Evolutionary conservation across 1,284 basidiomycete species (phyloP).

Genomic region (Sanguinoderma infundibulare): DNA sequence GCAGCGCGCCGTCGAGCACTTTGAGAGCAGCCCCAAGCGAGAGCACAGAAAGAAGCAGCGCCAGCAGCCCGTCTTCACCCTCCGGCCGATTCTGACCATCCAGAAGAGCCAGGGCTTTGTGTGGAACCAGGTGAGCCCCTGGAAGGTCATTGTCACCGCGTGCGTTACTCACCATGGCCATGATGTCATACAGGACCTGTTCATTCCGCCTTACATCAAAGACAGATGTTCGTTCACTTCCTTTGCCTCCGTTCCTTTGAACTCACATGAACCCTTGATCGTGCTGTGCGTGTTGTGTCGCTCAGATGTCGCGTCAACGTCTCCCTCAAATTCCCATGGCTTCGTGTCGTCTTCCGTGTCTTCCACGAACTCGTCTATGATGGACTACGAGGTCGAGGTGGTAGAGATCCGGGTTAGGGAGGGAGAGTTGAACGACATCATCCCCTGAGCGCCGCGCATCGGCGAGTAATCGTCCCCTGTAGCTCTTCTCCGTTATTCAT

Average conservation of each 20-base stretch:
- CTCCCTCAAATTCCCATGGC: conserved; percentile 68
- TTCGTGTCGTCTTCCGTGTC: conserved; percentile 72
- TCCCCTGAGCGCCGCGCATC: conserved; percentile 50
- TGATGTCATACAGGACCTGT: conserved; percentile 61
- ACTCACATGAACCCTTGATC: conserved; percentile 21
- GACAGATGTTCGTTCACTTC: conserved; percentile 71
- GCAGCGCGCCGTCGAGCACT: conserved; percentile 71
- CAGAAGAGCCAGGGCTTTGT: conserved; percentile 86
- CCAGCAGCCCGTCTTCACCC: conserved; percentile 58
- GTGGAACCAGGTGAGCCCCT: conserved; percentile 75
- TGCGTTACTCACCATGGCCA: conserved; percentile 4
- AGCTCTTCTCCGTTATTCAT: conserved; percentile 14
- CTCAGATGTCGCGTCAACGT: conserved; percentile 79
- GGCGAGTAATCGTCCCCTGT: conserved; percentile 1
- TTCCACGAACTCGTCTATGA: conserved; percentile 64
- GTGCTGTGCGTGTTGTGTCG: conserved; percentile 15
- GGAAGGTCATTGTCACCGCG: not conserved
- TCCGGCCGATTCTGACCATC: conserved; percentile 82
- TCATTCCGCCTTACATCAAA: conserved; percentile 85
- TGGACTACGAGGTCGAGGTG: conserved; percentile 80
- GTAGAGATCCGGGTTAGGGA: conserved; percentile 83
- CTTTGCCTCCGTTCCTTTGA: conserved; percentile 21
- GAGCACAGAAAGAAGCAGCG: conserved; percentile 62
- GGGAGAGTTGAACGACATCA: conserved; percentile 74
- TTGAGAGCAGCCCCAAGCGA: conserved; percentile 50